Conservation (phyloP, 2,329 filamentous ascomycete species). For the Sordariomycetes sp. region DNA sequence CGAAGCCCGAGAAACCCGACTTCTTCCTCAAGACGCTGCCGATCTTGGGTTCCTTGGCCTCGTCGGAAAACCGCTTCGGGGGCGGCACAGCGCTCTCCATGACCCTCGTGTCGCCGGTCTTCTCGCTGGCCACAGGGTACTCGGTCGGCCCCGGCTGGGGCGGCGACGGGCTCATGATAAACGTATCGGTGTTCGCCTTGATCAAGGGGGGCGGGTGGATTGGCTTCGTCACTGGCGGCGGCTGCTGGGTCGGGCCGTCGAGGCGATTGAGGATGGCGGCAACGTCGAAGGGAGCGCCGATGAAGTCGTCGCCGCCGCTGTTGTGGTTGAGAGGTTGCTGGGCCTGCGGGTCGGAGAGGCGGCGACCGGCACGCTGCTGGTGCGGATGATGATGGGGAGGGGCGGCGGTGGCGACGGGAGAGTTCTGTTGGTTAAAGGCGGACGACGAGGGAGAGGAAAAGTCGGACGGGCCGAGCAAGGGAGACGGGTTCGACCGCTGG, state of each 20-base stretch:
- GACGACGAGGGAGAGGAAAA: conserved; percentile 23
- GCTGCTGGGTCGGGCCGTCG: conserved; percentile 32
- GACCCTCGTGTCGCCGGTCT: conserved; percentile 21
- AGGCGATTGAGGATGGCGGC: conserved; percentile 50
- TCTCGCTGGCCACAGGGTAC: conserved; percentile 42
- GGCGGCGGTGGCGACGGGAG: conserved; percentile 8
- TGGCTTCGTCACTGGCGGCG: conserved; percentile 12
- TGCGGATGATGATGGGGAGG: too few relatives aligned
- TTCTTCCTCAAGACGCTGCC: conserved; percentile 61
- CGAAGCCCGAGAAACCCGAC: conserved; percentile 77
- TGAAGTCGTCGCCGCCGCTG: conserved; percentile 39
- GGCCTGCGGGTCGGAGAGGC: conserved; percentile 15
- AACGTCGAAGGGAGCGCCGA: conserved; percentile 57
- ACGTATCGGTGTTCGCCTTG: conserved; percentile 11
- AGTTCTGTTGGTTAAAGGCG: neutral
- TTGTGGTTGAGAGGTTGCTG: conserved; percentile 14
- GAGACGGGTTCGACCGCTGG: conserved; percentile 33
- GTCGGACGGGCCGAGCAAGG: conserved; percentile 32
- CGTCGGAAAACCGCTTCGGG: conserved; percentile 71
- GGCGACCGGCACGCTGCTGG: conserved; percentile 8
- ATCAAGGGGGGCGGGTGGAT: conserved; percentile 14
- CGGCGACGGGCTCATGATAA: conserved; percentile 39
- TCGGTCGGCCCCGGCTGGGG: conserved; percentile 49
- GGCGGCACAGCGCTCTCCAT: conserved; percentile 38
- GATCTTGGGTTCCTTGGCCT: conserved; percentile 53